Evolutionary conservation across 2,329 filamentous ascomycete species (phyloP), one percentile per base, ranked within the genome.

Genomic region (Hypoxylon sp.): DNA sequence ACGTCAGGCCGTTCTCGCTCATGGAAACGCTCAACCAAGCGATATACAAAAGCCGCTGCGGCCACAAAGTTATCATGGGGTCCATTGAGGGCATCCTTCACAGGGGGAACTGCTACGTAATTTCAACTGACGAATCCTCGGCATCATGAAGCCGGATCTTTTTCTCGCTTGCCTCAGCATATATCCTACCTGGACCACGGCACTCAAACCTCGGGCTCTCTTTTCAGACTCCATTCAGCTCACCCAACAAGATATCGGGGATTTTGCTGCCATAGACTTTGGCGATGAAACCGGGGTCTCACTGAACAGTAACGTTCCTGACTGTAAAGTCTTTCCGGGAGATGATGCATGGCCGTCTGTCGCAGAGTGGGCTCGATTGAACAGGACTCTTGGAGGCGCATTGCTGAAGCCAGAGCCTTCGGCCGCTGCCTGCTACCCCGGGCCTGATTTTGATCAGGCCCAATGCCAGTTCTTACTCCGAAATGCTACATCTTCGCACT

Each of bases 371-470:
- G 49, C 55, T 1, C 61, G 33, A 5, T 61, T 79, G 27, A 80
- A 80, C 57, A 37, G 35, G 4, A 75, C 76, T 1, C 61, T 79
- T 2, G 71, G 60, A 3, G 79, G 79, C 4, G 74, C 66, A 10
- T 72, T 81, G 0, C 71, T 80, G 2, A 72, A 74, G 14, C 79
- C 79, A 1, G 64, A 70, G 2, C 79, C 78, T 1, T 66, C 76
- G 1, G 79, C 73, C 0, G 69, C 75, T 0, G 76, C 71, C 3
- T 81, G 79, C 48, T 80, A 80, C 53, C 68, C 59, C 1, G 74
- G 74, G 0, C 73, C 75, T 1, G 67, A 73, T 54, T 75, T 70
- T 54, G 62, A 79, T 58, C 35, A 63, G 25, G 54, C 68, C 1
- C 66, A 66, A 35, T 81, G 79, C 66, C 70, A 65, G 8, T 77